Percentiles rank a stretch among this genome's conserved stretches.
Evolutionary conservation across 257 asterid genomes (phyloP).

Genomic region (Solanum etuberosum): DNA sequence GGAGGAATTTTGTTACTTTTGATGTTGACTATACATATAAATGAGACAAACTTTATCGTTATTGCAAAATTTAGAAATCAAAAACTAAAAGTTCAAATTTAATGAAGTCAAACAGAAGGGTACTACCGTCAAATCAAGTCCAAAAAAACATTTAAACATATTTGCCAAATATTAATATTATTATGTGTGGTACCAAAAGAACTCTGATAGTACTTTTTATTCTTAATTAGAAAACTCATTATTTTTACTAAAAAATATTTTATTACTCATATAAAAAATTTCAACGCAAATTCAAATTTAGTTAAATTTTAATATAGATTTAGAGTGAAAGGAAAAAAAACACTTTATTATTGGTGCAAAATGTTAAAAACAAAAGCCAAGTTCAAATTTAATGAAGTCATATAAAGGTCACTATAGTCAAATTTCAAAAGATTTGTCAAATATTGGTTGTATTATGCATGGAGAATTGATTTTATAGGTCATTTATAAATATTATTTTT

Average conservation of each 20-base stretch:
- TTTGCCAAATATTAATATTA: not conserved
- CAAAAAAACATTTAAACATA: not conserved
- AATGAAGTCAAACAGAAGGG: not conserved
- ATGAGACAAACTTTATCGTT: not conserved
- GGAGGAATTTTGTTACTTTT: not conserved
- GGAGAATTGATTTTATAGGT: not conserved
- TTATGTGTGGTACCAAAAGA: not conserved
- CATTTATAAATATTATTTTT: not conserved
- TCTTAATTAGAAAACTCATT: not conserved
- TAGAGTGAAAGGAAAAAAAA: not conserved
- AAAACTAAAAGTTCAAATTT: not conserved
- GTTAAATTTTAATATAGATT: not conserved
- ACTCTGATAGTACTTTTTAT: not conserved
- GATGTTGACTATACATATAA: not conserved
- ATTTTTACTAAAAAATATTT: not conserved
- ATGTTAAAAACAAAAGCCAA: not conserved
- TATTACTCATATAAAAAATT: too few species aligned
- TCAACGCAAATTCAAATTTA: accelerated
- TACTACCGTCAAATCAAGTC: not conserved
- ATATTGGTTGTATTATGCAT: not conserved
- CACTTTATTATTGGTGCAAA: not conserved
- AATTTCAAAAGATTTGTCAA: not conserved
- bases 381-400: not conserved
- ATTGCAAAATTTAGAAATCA: not conserved
- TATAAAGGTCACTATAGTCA: not conserved